phyloP scores from a whole-genome alignment of 495 filamentous ascomycete genomes.

The Darksidea phi region DNA sequence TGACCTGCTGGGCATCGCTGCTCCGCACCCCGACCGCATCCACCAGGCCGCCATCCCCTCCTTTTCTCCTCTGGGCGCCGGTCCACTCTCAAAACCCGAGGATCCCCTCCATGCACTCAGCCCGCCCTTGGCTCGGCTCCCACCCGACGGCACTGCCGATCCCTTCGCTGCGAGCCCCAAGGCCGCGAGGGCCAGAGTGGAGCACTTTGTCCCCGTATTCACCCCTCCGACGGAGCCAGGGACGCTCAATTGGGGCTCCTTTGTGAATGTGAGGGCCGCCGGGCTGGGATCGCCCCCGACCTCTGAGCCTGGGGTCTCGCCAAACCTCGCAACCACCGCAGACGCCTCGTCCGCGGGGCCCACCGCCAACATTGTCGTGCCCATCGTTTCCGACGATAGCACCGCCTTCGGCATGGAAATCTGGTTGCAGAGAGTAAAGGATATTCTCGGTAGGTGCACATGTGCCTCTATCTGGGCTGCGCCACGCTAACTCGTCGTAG shows the following conservation, averaged over 20 bases:
- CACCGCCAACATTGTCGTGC: neutral
- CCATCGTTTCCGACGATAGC: neutral
- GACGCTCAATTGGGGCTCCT: constrained; percentile 31
- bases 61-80: constrained; percentile 30
- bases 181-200: constrained; percentile 14
- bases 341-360: neutral
- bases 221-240: constrained; percentile 41
- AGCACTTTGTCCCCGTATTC: constrained; percentile 31
- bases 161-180: neutral
- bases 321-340: neutral
- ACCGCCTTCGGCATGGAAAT: neutral
- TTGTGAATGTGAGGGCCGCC: constrained; percentile 29
- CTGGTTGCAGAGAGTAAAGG: constrained; percentile 18
- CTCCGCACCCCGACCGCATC: constrained; percentile 41
- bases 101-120: constrained; percentile 31
- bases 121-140: constrained; percentile 12
- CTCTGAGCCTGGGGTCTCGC: constrained; percentile 31
- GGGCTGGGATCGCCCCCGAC: constrained; percentile 35
- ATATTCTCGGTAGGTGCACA: constrained; percentile 14
- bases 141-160: constrained; percentile 7
- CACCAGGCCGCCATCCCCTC: constrained; percentile 5
- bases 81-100: constrained; percentile 32
- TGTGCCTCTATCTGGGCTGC: neutral
- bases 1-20: constrained; percentile 41
- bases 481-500: constrained; percentile 12